These are phyloP conservation scores for Leucocoprinus birnbaumii DNA, from an alignment of 768 basidiomycete species.

Conservation along the genomic window DNA sequence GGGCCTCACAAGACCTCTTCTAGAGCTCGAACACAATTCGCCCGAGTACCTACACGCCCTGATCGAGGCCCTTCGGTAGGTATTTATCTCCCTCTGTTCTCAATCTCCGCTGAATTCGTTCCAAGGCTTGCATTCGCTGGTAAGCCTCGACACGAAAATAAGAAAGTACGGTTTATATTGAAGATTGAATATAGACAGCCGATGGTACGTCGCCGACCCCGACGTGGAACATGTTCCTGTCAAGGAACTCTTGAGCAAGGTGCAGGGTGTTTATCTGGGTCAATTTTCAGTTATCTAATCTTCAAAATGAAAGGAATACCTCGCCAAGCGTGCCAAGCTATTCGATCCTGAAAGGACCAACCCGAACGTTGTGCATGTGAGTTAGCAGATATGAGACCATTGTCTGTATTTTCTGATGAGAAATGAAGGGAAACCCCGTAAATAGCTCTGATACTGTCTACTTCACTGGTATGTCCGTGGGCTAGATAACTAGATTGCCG, in stretches of 20 bases:
- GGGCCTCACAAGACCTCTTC: conserved; percentile 62
- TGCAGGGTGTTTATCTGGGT: conserved; percentile 22
- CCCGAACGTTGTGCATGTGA: conserved; percentile 63
- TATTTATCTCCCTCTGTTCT: background rate
- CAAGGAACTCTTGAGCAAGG: conserved; percentile 82
- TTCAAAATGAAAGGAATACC: conserved; percentile 61
- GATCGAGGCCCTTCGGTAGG: conserved; percentile 80
- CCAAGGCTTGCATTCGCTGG: conserved; percentile 70
- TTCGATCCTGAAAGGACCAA: conserved; percentile 71
- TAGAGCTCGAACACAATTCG: conserved; percentile 88
- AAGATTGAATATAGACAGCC: conserved; percentile 53
- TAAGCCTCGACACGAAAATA: conserved; percentile 24
- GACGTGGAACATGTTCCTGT: conserved; percentile 77
- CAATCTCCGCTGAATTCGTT: conserved; percentile 4
- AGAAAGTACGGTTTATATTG: too few relatives aligned
- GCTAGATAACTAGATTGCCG: background rate
- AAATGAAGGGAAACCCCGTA: conserved; percentile 68
- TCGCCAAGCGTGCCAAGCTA: conserved; percentile 73
- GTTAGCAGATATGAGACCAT: conserved; percentile 16
- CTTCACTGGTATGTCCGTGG: conserved; percentile 61
- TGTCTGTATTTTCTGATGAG: conserved; percentile 11
- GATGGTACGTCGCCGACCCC: conserved; percentile 93
- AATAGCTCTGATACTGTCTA: conserved; percentile 94
- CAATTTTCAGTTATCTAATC: background rate
- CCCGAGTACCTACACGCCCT: conserved; percentile 84